These are phyloP conservation scores for Oemleria cerasiformis DNA, from an alignment of 306 rosid genomes.

Conservation along the genomic window DNA sequence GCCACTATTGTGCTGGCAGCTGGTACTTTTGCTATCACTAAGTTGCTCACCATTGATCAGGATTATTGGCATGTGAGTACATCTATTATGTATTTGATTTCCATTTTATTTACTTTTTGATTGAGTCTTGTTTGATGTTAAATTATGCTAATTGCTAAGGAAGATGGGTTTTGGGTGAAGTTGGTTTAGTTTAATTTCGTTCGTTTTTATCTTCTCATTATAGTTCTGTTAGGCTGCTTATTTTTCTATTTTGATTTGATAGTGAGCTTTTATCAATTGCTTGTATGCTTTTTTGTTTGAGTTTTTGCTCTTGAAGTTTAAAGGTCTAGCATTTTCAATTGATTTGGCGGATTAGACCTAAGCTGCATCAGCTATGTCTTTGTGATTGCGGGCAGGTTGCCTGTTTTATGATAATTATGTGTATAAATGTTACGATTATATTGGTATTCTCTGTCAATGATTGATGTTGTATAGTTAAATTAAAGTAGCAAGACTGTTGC, in stretches of 20 bases:
- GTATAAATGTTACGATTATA: not conserved
- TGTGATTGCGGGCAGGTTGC: not conserved
- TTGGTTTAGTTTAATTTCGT: not conserved
- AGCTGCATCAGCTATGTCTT: not conserved
- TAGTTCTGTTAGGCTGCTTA: not conserved
- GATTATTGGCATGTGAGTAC: constrained; percentile 96
- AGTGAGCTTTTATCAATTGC: not conserved
- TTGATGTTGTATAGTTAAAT: not conserved
- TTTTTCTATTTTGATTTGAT: not conserved
- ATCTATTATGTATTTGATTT: not conserved
- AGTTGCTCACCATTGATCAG: constrained; percentile 80
- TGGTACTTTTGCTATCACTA: constrained; percentile 76
- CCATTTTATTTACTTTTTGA: not conserved
- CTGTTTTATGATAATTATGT: not conserved
- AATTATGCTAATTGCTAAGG: not conserved
- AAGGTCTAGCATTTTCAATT: not conserved
- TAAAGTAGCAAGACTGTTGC: not conserved
- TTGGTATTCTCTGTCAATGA: not conserved
- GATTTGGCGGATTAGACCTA: not conserved
- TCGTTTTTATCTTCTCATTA: not conserved
- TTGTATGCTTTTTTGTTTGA: not conserved
- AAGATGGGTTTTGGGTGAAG: not conserved
- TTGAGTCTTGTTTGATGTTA: not conserved
- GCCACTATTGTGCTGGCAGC: constrained; percentile 79
- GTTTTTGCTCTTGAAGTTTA: not conserved